Percentiles rank a stretch among this genome's conserved stretches.
phyloP scores from a whole-genome alignment of 2,329 filamentous ascomycete genomes.

The Venturia carpophila region DNA sequence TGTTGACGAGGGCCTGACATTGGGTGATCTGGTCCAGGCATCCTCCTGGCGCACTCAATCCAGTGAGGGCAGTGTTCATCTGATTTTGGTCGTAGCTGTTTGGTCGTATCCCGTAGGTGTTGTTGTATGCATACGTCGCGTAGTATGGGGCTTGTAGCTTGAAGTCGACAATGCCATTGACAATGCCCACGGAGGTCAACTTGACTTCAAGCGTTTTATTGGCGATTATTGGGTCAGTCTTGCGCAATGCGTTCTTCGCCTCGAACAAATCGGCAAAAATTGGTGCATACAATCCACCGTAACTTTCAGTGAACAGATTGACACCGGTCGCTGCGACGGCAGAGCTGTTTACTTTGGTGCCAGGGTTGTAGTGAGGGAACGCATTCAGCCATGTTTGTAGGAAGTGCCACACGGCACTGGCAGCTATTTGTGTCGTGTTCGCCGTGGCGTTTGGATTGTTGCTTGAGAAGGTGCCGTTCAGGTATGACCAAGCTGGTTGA shows the following conservation, averaged over 20 bases:
- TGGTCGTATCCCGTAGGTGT: constrained; percentile 55
- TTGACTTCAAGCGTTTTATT: constrained; percentile 52
- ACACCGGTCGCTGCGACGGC: constrained; percentile 44
- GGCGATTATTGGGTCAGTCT: constrained; percentile 42
- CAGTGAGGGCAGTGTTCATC: constrained; percentile 40
- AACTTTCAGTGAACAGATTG: constrained; percentile 61
- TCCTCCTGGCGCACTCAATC: constrained; percentile 42
- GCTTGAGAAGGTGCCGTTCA: constrained; percentile 60
- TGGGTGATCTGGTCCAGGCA: constrained; percentile 41
- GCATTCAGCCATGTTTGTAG: constrained; percentile 52
- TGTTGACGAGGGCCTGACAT: constrained; percentile 29
- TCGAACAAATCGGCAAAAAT: constrained; percentile 52
- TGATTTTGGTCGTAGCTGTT: constrained; percentile 46
- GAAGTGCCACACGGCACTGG: constrained; percentile 58
- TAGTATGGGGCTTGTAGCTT: constrained; percentile 52
- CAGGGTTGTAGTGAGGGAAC: constrained; percentile 52
- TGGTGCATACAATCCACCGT: constrained; percentile 63
- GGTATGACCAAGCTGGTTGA: constrained; percentile 34
- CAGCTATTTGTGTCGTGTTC: constrained; percentile 49
- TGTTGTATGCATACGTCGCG: constrained; percentile 52
- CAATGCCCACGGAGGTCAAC: constrained; percentile 57
- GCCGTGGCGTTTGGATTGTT: constrained; percentile 42
- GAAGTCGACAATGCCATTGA: constrained; percentile 64
- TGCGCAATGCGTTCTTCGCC: constrained; percentile 52
- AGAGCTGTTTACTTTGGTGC: constrained; percentile 32